Percentiles rank a stretch among this genome's conserved stretches.
phyloP scores from a whole-genome alignment of 2,329 filamentous ascomycete species.

The Aspergillus sp. region DNA sequence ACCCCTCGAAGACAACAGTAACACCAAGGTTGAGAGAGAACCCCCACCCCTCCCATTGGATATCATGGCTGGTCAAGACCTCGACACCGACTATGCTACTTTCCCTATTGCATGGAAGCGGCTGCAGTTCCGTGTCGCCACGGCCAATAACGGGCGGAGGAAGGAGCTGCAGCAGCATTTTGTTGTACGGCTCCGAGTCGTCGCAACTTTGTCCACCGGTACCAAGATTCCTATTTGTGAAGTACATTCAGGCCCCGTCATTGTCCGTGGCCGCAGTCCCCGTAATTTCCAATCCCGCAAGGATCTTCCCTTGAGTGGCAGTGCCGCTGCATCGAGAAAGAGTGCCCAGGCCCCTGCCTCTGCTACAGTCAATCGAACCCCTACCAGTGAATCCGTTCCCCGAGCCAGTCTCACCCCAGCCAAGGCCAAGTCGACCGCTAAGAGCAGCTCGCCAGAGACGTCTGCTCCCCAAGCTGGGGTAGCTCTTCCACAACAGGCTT shows the following conservation, averaged over 20 bases:
- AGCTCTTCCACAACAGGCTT: conserved; percentile 21
- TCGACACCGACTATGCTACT: conserved; percentile 78
- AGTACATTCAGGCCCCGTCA: conserved; percentile 81
- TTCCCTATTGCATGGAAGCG: conserved; percentile 94
- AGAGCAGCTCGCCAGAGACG: conserved; percentile 33
- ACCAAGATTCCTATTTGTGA: conserved; percentile 76
- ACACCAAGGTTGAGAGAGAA: conserved; percentile 72
- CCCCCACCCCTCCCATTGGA: conserved; percentile 75
- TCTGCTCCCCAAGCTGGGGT: conserved; percentile 23
- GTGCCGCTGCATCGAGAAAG: conserved; percentile 73
- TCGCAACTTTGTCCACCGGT: conserved; percentile 79
- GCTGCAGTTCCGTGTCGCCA: conserved; percentile 89
- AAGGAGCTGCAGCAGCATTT: conserved; percentile 98
- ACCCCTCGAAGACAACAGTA: conserved; percentile 38
- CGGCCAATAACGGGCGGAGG: conserved; percentile 88
- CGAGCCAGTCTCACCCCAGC: conserved; percentile 22
- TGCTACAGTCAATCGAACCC: conserved; percentile 25
- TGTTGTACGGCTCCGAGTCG: conserved; percentile 78
- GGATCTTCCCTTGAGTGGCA: conserved; percentile 81
- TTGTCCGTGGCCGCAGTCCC: conserved; percentile 87
- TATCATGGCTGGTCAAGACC: conserved; percentile 59
- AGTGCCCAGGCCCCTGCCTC: conserved; percentile 45
- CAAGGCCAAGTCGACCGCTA: conserved; percentile 23
- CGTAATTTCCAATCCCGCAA: conserved; percentile 93
- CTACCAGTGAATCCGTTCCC: conserved; percentile 25